Evolutionary conservation across 1,284 basidiomycete genomes (phyloP), one percentile per base, ranked within the genome.

Genomic region (Cystobasidium slooffiae): DNA sequence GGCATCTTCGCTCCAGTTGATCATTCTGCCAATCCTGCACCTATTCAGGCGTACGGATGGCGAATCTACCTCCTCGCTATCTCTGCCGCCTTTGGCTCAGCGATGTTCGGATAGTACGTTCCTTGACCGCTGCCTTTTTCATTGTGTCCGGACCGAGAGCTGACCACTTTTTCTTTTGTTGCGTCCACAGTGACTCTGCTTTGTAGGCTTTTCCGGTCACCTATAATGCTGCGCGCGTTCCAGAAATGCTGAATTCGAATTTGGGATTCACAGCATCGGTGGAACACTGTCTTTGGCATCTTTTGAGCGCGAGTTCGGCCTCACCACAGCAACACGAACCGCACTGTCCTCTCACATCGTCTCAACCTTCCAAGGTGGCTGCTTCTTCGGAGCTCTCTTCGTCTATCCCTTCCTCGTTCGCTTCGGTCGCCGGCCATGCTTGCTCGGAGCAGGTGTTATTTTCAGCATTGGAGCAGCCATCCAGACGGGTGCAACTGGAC

Each of bases 31-130:
- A 66, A 66, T 47, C 83, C 84, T 2, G 84, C 84, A 22, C 84
- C 84, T 16, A 77, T 77, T 62, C 80, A 84, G 70, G 83, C 87
- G 24, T 86, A 87, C 83, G 86, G 86, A 78, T 84, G 82, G 82
- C 82, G 84, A 24, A 59, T 68, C 39, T 68, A 59, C 44, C 39
- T 58, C 22, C 41, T 68, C 9, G 76, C 76, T 31, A 64, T 75
- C 47, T 67, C 74, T 22, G 77, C 77, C 1, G 77, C 76, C 6
- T 62, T 61, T 6, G 76, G 64, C 39, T 52, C 49, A 20, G 47
- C 64, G 1, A 66, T 51, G 51, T 53, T 66, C 39, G 64, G 64
- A 51, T 51, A 51, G 51, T 66, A 10, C 31, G 49, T 52, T n/a
- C n/a, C 43, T 6, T 16, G 39, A 44, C 7, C 8, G 22, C 31